Conservation (phyloP, 768 basidiomycete species). For the Tylopilus sp. region DNA sequence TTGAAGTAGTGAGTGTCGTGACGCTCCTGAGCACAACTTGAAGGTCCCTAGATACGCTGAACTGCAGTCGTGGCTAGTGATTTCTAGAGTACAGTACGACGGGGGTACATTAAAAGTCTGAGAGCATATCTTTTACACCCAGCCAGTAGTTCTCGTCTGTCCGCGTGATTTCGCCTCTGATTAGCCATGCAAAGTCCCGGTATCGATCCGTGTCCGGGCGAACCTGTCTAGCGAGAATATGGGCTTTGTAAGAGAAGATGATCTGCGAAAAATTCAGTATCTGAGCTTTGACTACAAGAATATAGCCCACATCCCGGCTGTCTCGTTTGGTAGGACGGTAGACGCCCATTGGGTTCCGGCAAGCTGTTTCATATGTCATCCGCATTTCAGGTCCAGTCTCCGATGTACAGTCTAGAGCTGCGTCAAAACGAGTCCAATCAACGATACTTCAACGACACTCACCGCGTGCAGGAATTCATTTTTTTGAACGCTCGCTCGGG, state of each 20-base stretch:
- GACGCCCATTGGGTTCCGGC: slow-evolving; percentile 82
- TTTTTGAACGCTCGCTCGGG: slow-evolving; percentile 57
- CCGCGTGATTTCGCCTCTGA: slow-evolving; percentile 80
- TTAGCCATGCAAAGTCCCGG: slow-evolving; percentile 89
- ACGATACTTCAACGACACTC: slow-evolving; percentile 14
- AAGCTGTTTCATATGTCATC: slow-evolving; percentile 85
- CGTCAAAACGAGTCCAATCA: background rate
- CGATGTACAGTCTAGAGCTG: slow-evolving; percentile 63
- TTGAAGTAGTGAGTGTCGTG: background rate
- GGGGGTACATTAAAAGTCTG: slow-evolving; percentile 43
- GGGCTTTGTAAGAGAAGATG: slow-evolving; percentile 91
- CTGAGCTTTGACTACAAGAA: background rate
- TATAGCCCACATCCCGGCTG: slow-evolving; percentile 35
- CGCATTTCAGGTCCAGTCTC: slow-evolving; percentile 68
- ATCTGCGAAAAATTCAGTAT: slow-evolving; percentile 43
- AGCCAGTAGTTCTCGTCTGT: slow-evolving; percentile 75
- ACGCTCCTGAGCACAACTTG: background rate
- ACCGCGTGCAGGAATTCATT: slow-evolving; percentile 80
- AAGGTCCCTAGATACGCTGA: background rate
- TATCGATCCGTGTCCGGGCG: slow-evolving; percentile 51
- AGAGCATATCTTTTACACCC: slow-evolving; percentile 75
- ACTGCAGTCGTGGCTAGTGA: background rate
- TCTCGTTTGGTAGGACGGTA: slow-evolving; percentile 48
- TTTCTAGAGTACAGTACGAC: background rate
- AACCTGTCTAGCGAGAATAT: slow-evolving; percentile 88